A percentile compares a stretch with the other conserved stretches of the same genome.
These are phyloP conservation scores for Glarea lozoyensis DNA, from an alignment of 495 filamentous ascomycete genomes.

Conservation along the genomic window DNA sequence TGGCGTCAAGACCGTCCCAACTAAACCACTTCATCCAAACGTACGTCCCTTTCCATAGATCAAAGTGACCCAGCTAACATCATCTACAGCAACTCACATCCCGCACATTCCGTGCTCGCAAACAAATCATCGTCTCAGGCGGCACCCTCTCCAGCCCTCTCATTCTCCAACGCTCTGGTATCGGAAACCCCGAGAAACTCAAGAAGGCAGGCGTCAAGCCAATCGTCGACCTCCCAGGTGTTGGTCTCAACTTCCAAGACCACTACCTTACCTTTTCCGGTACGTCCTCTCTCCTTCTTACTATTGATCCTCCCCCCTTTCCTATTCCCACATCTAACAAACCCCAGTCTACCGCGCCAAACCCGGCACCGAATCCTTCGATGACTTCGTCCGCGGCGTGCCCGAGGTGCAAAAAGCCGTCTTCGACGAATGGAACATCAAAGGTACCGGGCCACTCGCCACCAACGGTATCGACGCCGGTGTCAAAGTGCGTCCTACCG, in stretches of 20 bases:
- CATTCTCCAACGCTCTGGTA: slow-evolving; percentile 67
- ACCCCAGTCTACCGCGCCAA: slow-evolving; percentile 65
- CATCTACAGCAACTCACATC: slow-evolving; percentile 37
- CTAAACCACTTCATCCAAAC: slow-evolving; percentile 40
- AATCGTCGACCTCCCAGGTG: slow-evolving; percentile 68
- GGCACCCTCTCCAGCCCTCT: slow-evolving; percentile 73
- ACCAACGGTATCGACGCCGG: slow-evolving; percentile 82
- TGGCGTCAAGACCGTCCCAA: slow-evolving; percentile 48
- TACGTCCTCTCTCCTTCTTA: background rate
- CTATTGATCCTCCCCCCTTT: background rate
- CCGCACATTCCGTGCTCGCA: slow-evolving; percentile 59
- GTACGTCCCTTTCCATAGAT: slow-evolving; percentile 19
- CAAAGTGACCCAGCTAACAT: no score
- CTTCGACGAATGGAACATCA: slow-evolving; percentile 68
- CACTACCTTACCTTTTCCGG: slow-evolving; percentile 72
- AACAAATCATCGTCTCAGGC: slow-evolving; percentile 70
- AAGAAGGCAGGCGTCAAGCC: slow-evolving; percentile 60
- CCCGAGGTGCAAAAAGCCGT: slow-evolving; percentile 60
- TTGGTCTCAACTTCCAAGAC: slow-evolving; percentile 75
- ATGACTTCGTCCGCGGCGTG: slow-evolving; percentile 71
- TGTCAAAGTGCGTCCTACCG: slow-evolving; percentile 68
- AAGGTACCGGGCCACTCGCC: slow-evolving; percentile 70
- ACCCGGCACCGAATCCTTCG: slow-evolving; percentile 66
- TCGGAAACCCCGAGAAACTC: slow-evolving; percentile 66
- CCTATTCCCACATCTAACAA: background rate